phyloP scores from a whole-genome alignment of 2,329 filamentous ascomycete genomes.

The Fusarium sp. region DNA sequence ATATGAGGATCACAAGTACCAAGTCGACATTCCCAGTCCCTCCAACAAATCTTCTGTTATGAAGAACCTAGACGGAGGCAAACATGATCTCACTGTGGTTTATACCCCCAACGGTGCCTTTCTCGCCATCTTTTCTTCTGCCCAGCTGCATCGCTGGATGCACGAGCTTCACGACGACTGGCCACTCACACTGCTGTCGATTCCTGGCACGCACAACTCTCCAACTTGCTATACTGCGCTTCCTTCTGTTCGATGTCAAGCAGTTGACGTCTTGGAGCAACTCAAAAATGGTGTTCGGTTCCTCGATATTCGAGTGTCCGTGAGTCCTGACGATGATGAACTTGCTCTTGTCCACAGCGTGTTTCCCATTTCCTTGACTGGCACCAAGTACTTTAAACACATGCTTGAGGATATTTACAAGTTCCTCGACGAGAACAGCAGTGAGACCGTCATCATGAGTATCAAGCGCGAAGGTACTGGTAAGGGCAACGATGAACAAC shows the following conservation, averaged over 20 bases:
- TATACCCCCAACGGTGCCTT: conserved; percentile 69
- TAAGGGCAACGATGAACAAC: conserved; percentile 80
- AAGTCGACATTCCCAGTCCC: conserved; percentile 77
- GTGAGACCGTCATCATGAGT: conserved; percentile 86
- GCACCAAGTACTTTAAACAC: conserved; percentile 80
- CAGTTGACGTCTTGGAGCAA: conserved; percentile 80
- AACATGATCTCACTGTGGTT: conserved; percentile 73
- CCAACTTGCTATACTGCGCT: conserved; percentile 86
- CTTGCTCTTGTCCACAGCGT: conserved; percentile 88
- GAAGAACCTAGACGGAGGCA: conserved; percentile 63
- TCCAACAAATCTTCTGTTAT: conserved; percentile 70
- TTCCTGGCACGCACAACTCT: conserved; percentile 96
- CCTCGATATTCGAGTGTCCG: conserved; percentile 85
- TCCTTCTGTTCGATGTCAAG: conserved; percentile 93
- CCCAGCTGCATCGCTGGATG: conserved; percentile 84
- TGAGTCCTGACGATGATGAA: conserved; percentile 66
- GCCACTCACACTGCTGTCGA: conserved; percentile 83
- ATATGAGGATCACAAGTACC: conserved; percentile 67
- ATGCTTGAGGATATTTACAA: conserved; percentile 77
- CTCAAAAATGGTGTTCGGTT: conserved; percentile 92
- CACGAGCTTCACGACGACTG: conserved; percentile 75
- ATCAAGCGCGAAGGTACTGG: conserved; percentile 93
- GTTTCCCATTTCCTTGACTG: conserved; percentile 88
- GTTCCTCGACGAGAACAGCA: conserved; percentile 82
- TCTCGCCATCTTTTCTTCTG: conserved; percentile 76